Conservation (phyloP, 257 asterid species). For the Datura wrightii region DNA sequence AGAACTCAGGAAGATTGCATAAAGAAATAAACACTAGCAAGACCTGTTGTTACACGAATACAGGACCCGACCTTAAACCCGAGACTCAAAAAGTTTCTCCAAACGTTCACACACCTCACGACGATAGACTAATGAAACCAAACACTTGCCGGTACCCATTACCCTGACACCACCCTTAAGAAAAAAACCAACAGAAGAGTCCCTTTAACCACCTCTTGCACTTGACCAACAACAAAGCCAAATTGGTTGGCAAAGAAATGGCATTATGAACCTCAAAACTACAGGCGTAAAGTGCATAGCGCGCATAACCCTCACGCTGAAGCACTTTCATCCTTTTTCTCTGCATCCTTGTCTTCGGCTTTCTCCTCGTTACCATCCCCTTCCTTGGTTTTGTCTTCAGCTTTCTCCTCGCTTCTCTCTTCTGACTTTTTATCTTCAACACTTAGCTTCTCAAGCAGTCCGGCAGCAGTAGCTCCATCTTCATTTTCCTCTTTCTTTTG, state of each 20-base stretch:
- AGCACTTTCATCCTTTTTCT: conserved; percentile 38
- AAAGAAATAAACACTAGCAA: neutral
- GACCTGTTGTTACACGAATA: neutral
- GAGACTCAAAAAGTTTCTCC: neutral
- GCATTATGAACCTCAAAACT: conserved; percentile 29
- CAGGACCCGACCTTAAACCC: neutral
- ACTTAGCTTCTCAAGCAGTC: conserved; percentile 51
- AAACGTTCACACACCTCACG: neutral
- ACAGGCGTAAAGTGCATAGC: neutral
- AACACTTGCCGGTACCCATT: neutral
- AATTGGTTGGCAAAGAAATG: conserved; percentile 30
- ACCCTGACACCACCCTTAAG: neutral
- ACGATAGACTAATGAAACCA: neutral
- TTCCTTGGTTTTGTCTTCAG: conserved; percentile 36
- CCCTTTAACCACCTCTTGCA: neutral
- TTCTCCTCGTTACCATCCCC: conserved; percentile 41
- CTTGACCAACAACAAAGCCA: conserved; percentile 29
- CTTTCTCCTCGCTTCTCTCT: conserved; percentile 36
- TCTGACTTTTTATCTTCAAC: conserved; percentile 43
- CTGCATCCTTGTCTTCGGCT: conserved; percentile 32
- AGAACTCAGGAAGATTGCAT: conserved; percentile 5
- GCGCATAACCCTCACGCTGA: conserved; percentile 31
- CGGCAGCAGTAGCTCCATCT: conserved; percentile 52
- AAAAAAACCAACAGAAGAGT: neutral
- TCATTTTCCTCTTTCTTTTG: conserved; percentile 46